Percentiles rank a stretch among this genome's conserved stretches.
Conservation (phyloP, 2,329 filamentous ascomycete species). For the Diaporthe ilicicola region DNA sequence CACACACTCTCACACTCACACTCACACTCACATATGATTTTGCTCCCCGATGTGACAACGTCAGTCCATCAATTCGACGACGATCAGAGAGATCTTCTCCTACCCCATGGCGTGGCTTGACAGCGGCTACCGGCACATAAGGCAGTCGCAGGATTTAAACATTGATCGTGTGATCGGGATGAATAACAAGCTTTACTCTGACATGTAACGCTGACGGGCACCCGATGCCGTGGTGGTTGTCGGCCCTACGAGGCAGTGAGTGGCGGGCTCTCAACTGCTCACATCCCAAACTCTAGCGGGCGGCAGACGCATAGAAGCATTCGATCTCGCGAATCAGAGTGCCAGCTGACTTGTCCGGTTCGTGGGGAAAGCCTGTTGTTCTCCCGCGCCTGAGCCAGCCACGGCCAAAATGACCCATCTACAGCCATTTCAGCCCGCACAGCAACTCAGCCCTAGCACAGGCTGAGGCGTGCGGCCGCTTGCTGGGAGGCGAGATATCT, state of each 20-base stretch:
- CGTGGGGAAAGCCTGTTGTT: not conserved
- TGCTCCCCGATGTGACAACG: not conserved
- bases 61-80: not conserved
- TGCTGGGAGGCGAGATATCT: not conserved
- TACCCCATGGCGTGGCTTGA: not conserved
- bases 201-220: not conserved
- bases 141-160: constrained; percentile 13
- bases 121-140: not conserved
- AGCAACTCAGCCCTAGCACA: constrained; percentile 15
- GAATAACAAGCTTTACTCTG: constrained; percentile 1
- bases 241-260: constrained; percentile 1
- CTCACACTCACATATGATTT: too few relatives aligned
- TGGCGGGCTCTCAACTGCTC: not conserved
- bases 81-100: not conserved
- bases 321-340: not conserved
- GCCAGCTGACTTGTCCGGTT: not conserved
- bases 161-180: constrained; percentile 4
- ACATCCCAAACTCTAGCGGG: not conserved
- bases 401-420: not conserved
- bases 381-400: constrained; percentile 1
- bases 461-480: constrained; percentile 20
- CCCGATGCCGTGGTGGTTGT: not conserved
- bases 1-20: too few relatives aligned
- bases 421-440: constrained; percentile 3
- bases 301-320: not conserved